A percentile compares a stretch with the other conserved stretches of the same genome.
Evolutionary conservation across 2,329 filamentous ascomycete genomes (phyloP).

Genomic region (Trichoderma sp.): DNA sequence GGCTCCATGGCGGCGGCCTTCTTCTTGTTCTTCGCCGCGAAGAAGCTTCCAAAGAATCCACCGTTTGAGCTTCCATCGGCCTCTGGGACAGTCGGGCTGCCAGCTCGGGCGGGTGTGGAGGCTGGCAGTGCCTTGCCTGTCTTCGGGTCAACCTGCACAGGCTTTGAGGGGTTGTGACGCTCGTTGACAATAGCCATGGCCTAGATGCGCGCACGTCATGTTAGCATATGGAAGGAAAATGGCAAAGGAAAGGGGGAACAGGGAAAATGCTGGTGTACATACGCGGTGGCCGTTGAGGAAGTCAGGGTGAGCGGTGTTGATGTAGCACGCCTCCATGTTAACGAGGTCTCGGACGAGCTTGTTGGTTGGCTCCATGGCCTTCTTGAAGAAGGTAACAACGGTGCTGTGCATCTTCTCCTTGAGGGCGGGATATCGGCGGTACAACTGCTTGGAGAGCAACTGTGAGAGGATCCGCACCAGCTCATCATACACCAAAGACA

Average conservation of each 20-base stretch:
- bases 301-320: slow-evolving; percentile 98
- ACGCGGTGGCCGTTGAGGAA: slow-evolving; percentile 93
- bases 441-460: slow-evolving; percentile 83
- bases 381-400: slow-evolving; percentile 95
- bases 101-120: slow-evolving; percentile 67
- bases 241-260: neutral
- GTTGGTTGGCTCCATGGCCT: slow-evolving; percentile 96
- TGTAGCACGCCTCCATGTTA: slow-evolving; percentile 93
- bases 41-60: slow-evolving; percentile 98
- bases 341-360: slow-evolving; percentile 94
- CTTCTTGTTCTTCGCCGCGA: slow-evolving; percentile 99
- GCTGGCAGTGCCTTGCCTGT: slow-evolving; percentile 88
- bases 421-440: slow-evolving; percentile 86
- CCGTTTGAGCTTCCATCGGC: slow-evolving; percentile 55
- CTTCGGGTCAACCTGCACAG: slow-evolving; percentile 96
- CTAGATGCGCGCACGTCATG: slow-evolving; percentile 37
- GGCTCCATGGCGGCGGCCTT: slow-evolving; percentile 99
- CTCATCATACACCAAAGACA: slow-evolving; percentile 96
- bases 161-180: slow-evolving; percentile 76
- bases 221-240: neutral
- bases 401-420: slow-evolving; percentile 97
- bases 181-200: slow-evolving; percentile 99
- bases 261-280: slow-evolving; percentile 36
- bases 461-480: slow-evolving; percentile 92
- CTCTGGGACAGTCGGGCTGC: slow-evolving; percentile 69